Evolutionary conservation across 768 basidiomycete genomes (phyloP).

Genomic region (Collybiopsis confluens): DNA sequence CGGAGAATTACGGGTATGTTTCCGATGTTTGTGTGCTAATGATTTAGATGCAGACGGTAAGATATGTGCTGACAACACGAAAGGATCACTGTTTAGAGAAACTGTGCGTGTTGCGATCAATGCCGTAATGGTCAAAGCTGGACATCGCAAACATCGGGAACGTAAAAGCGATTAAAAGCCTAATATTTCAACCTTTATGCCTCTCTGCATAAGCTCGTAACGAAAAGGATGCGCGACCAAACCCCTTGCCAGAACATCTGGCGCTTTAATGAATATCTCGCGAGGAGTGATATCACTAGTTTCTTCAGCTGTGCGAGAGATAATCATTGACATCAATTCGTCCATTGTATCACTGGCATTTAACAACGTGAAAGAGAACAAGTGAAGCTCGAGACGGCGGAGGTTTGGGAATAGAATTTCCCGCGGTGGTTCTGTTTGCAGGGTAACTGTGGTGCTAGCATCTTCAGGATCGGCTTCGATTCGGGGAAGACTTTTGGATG

Average conservation of each 20-base stretch:
- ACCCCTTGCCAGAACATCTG: background rate
- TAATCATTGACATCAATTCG: background rate
- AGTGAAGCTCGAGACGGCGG: background rate
- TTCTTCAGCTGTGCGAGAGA: background rate
- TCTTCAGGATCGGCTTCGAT: background rate
- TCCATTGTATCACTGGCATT: background rate
- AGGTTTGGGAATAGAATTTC: background rate
- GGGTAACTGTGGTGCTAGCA: background rate
- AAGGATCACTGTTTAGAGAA: too few relatives aligned
- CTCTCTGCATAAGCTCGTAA: background rate
- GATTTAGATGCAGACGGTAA: too few relatives aligned
- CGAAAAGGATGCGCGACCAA: background rate
- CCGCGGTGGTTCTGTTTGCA: background rate
- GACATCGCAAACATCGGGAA: too few relatives aligned
- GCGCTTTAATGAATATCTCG: background rate
- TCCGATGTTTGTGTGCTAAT: too few relatives aligned
- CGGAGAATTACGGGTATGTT: conserved; percentile 26
- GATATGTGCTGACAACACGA: too few relatives aligned
- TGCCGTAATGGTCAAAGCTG: too few relatives aligned
- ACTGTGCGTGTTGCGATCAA: too few relatives aligned
- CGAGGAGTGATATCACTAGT: background rate
- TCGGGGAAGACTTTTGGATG: background rate
- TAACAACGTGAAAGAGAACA: background rate
- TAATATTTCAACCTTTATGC: background rate
- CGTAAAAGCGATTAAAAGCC: background rate